phyloP scores from a whole-genome alignment of 176 grass and related monocot genomes.

The Aegilops bicornis region DNA sequence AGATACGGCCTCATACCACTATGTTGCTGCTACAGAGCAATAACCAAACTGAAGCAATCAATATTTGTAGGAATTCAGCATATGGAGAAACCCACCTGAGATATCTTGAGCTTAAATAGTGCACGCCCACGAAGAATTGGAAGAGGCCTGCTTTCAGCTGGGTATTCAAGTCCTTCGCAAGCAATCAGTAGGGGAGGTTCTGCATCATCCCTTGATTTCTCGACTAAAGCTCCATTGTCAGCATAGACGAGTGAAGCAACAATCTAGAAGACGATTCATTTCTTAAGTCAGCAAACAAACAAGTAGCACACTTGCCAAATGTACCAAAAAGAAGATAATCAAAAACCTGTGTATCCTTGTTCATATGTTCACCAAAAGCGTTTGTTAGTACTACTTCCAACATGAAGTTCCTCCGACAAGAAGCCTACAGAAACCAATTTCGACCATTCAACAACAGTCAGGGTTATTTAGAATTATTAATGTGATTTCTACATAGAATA shows the following conservation, averaged over 20 bases:
- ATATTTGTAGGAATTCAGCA: not conserved
- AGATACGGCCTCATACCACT: not conserved
- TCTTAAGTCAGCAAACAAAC: conserved; percentile 13
- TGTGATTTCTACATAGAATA: not conserved
- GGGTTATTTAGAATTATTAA: not conserved
- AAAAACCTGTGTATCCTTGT: conserved; percentile 71
- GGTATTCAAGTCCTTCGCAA: conserved; percentile 85
- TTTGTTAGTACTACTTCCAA: conserved; percentile 73
- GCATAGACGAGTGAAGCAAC: conserved; percentile 85
- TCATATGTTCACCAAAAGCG: conserved; percentile 63
- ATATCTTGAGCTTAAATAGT: conserved; percentile 91
- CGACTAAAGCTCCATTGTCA: conserved; percentile 72
- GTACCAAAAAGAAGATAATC: conserved; percentile 15
- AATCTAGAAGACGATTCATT: conserved; percentile 56
- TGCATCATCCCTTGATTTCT: conserved; percentile 84
- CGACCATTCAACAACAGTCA: not conserved
- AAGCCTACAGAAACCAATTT: conserved; percentile 61
- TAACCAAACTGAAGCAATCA: conserved; percentile 9
- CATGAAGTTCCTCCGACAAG: conserved; percentile 87
- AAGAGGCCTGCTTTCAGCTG: conserved; percentile 72
- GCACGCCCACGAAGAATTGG: conserved; percentile 68
- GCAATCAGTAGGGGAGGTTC: conserved; percentile 84
- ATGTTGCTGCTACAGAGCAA: not conserved
- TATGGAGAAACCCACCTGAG: conserved; percentile 60
- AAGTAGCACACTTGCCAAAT: conserved; percentile 5